phyloP scores from a whole-genome alignment of 2,329 filamentous ascomycete species.

The Delphinella strobiligena region DNA sequence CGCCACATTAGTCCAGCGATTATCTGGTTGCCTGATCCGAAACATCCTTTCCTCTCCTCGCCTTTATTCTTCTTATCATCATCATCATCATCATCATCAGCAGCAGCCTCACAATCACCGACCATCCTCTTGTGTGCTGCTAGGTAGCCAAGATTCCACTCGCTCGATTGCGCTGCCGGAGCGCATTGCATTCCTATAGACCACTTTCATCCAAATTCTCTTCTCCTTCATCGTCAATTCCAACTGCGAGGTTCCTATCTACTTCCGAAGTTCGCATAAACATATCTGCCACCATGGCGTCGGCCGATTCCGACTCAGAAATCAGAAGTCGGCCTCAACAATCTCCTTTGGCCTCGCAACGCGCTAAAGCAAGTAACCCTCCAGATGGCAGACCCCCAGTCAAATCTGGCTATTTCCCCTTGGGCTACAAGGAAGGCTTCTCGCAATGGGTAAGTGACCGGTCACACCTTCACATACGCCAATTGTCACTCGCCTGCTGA shows the following conservation, averaged over 20 bases:
- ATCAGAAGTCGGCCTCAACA: constrained; percentile 14
- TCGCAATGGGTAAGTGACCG: constrained; percentile 68
- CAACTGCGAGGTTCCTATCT: not conserved
- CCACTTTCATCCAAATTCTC: not conserved
- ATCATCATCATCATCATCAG: not conserved
- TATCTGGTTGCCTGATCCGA: too few relatives aligned
- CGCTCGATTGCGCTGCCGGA: not conserved
- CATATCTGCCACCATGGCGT: constrained; percentile 20
- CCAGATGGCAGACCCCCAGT: constrained; percentile 6
- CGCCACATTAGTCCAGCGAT: too few relatives aligned
- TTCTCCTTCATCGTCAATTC: not conserved
- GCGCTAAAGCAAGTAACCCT: constrained; percentile 15
- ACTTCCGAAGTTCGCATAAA: not conserved
- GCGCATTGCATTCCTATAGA: not conserved
- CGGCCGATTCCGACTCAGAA: constrained; percentile 14
- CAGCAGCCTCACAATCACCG: not conserved
- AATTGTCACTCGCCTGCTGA: too few relatives aligned
- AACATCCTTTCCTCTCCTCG: too few relatives aligned
- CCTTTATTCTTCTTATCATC: too few relatives aligned
- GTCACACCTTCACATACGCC: not conserved
- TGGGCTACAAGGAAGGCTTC: constrained; percentile 84
- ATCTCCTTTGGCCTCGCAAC: constrained; percentile 23
- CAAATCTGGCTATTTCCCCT: constrained; percentile 48
- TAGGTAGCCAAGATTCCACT: not conserved
- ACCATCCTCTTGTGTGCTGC: not conserved